These are phyloP conservation scores for Pichia sp. DNA, from an alignment of 1,139 yeast genomes.

Conservation along the genomic window DNA sequence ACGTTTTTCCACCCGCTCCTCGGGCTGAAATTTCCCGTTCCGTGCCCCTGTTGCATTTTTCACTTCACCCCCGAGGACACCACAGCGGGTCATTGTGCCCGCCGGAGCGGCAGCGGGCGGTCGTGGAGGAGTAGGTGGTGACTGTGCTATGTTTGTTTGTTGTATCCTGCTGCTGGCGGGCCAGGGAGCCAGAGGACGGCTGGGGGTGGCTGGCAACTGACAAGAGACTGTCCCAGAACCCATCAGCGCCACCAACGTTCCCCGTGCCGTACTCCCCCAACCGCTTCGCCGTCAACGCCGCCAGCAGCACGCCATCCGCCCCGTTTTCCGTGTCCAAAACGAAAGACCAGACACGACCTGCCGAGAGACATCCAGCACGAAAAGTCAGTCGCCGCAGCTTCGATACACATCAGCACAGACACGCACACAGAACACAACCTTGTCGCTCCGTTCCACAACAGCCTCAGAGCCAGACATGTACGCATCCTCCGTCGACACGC, in stretches of 20 bases:
- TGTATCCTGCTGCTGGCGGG: not conserved
- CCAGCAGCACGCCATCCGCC: not conserved
- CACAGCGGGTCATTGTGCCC: not conserved
- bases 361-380: too few species aligned
- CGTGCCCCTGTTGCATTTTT: not conserved
- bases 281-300: not conserved
- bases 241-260: not conserved
- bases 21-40: not conserved
- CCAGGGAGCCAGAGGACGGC: too few species aligned
- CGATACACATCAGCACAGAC: too few species aligned
- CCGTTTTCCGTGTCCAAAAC: not conserved
- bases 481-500: not conserved
- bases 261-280: not conserved
- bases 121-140: not conserved
- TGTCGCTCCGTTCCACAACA: too few species aligned
- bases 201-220: too few species aligned
- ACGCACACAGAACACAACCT: too few species aligned
- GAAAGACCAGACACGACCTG: not conserved
- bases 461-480: not conserved
- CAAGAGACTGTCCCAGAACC: too few species aligned
- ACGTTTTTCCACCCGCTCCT: not conserved
- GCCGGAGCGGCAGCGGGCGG: not conserved
- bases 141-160: not conserved
- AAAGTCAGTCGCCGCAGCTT: too few species aligned
- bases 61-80: not conserved